Evolutionary conservation across 768 basidiomycete genomes (phyloP), one percentile per base, ranked within the genome.

Genomic region (Pseudohyphozyma bogoriensis): DNA sequence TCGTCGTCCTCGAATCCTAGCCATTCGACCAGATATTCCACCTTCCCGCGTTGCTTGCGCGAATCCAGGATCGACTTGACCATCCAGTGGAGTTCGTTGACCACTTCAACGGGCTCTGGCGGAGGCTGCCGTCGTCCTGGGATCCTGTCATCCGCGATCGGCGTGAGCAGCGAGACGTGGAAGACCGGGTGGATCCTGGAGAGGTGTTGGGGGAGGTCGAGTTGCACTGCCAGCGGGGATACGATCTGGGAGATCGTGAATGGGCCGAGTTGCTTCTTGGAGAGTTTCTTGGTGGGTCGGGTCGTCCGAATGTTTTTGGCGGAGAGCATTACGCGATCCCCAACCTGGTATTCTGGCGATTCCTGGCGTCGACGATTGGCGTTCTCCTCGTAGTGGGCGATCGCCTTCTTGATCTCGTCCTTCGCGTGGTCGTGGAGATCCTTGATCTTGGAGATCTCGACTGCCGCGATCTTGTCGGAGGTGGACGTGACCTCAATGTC

Each of bases 101-200:
- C 40, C 22, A 56, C 35, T 15, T 32, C 28, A 20, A 37, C 49
- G 35, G 36, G 64, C 49, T 31, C 71, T 58, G 42, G 65, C 11
- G 52, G 72, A 66, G 50, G 67, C 7, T 26, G 55, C 12, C 28
- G 29, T 11, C 54, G 28, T 8, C 42, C 54, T 0, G 61, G 56
- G 37, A 37, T 36, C 10, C 74, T 73, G 32, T 76, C 76, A 46
- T 72, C 71, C 7, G 56, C 50, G 50, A 60, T 64, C 6, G 59
- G 66, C 46, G 72, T 61, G 5, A 73, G 63, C 7, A 65, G 75
- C 9, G 73, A 76, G 32, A 71, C 70, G 60, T 77, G 70, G 68
- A 78, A 77, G 18, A 77, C 74, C 24, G 75, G 76, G 42, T 77
- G 74, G 15, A 78, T 65, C 26, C 63, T 62, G 8, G 72, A 72